These are phyloP conservation scores for Diaporthe helianthi DNA, from an alignment of 2,329 filamentous ascomycete species.

Conservation along the genomic window DNA sequence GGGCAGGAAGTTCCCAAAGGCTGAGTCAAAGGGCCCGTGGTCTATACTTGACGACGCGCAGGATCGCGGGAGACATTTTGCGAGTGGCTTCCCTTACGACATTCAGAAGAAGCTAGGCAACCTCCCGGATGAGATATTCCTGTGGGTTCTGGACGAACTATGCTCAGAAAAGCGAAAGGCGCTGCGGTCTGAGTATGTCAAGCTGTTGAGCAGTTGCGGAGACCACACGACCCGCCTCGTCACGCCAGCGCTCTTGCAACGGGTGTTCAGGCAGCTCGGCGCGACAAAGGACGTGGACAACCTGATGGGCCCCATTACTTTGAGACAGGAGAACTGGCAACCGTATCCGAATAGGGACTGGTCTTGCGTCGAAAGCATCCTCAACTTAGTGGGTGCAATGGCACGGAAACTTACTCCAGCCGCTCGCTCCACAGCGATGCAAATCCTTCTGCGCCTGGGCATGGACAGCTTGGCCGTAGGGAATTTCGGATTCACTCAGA, in stretches of 20 bases:
- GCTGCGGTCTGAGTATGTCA: slow-evolving; percentile 66
- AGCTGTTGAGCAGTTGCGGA: slow-evolving; percentile 55
- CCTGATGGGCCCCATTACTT: slow-evolving; percentile 35
- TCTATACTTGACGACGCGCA: slow-evolving; percentile 55
- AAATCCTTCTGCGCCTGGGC: slow-evolving; percentile 61
- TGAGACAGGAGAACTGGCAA: slow-evolving; percentile 36
- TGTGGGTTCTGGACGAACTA: slow-evolving; percentile 70
- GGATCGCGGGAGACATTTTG: slow-evolving; percentile 64
- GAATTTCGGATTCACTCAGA: slow-evolving; percentile 49
- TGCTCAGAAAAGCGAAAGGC: slow-evolving; percentile 61
- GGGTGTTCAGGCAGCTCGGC: slow-evolving; percentile 66
- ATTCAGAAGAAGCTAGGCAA: slow-evolving; percentile 51
- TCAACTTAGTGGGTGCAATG: slow-evolving; percentile 50
- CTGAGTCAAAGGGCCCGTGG: slow-evolving; percentile 52
- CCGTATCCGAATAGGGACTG: slow-evolving; percentile 49
- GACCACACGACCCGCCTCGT: slow-evolving; percentile 54
- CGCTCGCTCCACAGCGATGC: slow-evolving; percentile 49
- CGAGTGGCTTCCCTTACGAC: slow-evolving; percentile 67
- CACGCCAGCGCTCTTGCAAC: slow-evolving; percentile 52
- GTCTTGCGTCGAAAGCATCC: slow-evolving; percentile 51
- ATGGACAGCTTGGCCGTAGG: slow-evolving; percentile 59
- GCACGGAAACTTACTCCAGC: slow-evolving; percentile 46
- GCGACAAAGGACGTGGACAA: slow-evolving; percentile 55
- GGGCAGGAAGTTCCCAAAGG: slow-evolving; percentile 47
- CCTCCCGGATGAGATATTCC: slow-evolving; percentile 69